phyloP scores from a whole-genome alignment of 2,329 filamentous ascomycete species.

The Beauveria caledonica region DNA sequence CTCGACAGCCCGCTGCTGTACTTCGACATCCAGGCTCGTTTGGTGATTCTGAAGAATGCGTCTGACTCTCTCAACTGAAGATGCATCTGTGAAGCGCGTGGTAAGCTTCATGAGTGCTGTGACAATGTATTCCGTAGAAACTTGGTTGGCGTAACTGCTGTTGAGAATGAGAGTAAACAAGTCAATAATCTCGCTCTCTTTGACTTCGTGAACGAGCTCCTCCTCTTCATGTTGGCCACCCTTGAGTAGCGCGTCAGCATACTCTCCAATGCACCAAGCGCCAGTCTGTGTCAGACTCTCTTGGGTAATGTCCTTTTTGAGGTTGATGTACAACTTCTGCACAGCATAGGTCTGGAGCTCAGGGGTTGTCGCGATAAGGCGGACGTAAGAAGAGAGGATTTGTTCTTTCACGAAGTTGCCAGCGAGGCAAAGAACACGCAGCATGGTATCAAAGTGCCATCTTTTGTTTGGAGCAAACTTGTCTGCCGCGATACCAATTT shows the following conservation, averaged over 20 bases:
- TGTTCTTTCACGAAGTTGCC: slow-evolving; percentile 98
- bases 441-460: slow-evolving; percentile 98
- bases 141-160: slow-evolving; percentile 87
- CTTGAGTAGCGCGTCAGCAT: slow-evolving; percentile 78
- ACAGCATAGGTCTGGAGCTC: slow-evolving; percentile 95
- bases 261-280: slow-evolving; percentile 97
- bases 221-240: slow-evolving; percentile 92
- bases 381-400: slow-evolving; percentile 92
- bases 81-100: slow-evolving; percentile 70
- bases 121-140: slow-evolving; percentile 90
- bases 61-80: slow-evolving; percentile 81
- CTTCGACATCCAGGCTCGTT: slow-evolving; percentile 85
- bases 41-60: slow-evolving; percentile 70
- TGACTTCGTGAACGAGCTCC: slow-evolving; percentile 71
- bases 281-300: slow-evolving; percentile 90
- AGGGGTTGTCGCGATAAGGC: slow-evolving; percentile 86
- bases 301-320: slow-evolving; percentile 96
- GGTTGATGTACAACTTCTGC: slow-evolving; percentile 82
- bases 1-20: slow-evolving; percentile 92
- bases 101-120: slow-evolving; percentile 94
- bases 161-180: slow-evolving; percentile 87
- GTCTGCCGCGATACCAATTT: slow-evolving; percentile 95
- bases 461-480: slow-evolving; percentile 93
- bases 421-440: slow-evolving; percentile 84
- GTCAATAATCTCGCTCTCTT: slow-evolving; percentile 84